Evolutionary conservation across 1,284 basidiomycete genomes (phyloP).

Genomic region (Omphalotus olearius): DNA sequence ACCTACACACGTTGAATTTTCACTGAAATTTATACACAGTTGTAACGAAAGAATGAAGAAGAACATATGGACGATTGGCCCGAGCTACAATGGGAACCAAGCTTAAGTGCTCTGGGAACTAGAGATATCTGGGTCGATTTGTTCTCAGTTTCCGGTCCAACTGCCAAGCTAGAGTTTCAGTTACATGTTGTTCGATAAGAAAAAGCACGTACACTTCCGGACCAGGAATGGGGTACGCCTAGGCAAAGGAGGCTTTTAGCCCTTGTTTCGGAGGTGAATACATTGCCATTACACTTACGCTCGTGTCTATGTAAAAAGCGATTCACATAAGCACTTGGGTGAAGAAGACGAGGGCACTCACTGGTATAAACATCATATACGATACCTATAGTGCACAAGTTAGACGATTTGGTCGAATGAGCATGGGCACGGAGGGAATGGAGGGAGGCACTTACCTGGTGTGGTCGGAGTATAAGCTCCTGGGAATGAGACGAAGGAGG

Average conservation of each 20-base stretch:
- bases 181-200: no score
- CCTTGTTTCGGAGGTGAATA: background rate
- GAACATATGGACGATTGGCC: no score
- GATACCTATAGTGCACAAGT: constrained; percentile 21
- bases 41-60: no score
- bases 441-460: constrained; percentile 28
- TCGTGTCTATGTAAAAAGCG: constrained; percentile 19
- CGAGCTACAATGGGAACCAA: no score
- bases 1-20: no score
- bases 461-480: constrained; percentile 44
- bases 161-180: no score
- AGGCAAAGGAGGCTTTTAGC: background rate
- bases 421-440: background rate
- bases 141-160: no score
- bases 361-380: constrained; percentile 37
- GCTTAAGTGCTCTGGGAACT: no score
- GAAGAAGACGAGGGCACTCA: constrained; percentile 18
- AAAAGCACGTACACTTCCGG: constrained; percentile 29
- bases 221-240: constrained; percentile 39
- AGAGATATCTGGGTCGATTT: no score
- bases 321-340: background rate
- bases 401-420: background rate
- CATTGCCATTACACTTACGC: constrained; percentile 18
- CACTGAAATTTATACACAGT: no score
- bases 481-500: constrained; percentile 49